Conservation (phyloP, 768 basidiomycete genomes). For the Rubroboletus satanas region DNA sequence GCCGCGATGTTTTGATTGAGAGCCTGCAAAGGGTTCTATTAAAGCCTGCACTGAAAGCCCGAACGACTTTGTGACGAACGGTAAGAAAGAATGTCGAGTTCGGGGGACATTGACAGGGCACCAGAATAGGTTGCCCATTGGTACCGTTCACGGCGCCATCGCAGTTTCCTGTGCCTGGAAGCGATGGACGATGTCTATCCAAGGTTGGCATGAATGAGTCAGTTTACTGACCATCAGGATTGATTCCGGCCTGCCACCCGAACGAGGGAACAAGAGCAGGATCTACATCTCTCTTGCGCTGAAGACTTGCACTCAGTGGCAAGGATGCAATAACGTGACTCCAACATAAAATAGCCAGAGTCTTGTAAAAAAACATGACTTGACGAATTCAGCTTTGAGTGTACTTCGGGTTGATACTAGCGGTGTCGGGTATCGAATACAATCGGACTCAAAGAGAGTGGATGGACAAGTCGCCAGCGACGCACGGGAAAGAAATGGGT, state of each 20-base stretch:
- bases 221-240: conserved; percentile 52
- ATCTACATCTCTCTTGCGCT: conserved; percentile 44
- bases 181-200: neutral
- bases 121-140: conserved; percentile 51
- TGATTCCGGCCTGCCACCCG: conserved; percentile 51
- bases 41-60: conserved; percentile 1
- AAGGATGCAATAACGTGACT: conserved; percentile 6
- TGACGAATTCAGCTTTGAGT: neutral
- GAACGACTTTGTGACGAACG: conserved; percentile 27
- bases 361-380: conserved; percentile 15
- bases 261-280: conserved; percentile 57
- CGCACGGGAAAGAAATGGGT: conserved; percentile 3
- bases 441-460: conserved; percentile 3
- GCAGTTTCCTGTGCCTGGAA: conserved; percentile 59
- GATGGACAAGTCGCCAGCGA: conserved; percentile 20
- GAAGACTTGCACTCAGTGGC: conserved; percentile 13
- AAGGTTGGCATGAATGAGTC: neutral
- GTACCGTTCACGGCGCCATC: conserved; percentile 59
- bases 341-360: conserved; percentile 10
- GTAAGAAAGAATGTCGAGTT: conserved; percentile 47
- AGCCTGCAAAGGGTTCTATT: conserved; percentile 23
- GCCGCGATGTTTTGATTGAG: conserved; percentile 56
- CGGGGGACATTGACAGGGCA: conserved; percentile 67
- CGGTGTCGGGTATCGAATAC: neutral
- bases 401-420: neutral